These are phyloP conservation scores for Balamuthia mandrillaris DNA, from an alignment of 208 protist genomes.

Conservation along the genomic window DNA sequence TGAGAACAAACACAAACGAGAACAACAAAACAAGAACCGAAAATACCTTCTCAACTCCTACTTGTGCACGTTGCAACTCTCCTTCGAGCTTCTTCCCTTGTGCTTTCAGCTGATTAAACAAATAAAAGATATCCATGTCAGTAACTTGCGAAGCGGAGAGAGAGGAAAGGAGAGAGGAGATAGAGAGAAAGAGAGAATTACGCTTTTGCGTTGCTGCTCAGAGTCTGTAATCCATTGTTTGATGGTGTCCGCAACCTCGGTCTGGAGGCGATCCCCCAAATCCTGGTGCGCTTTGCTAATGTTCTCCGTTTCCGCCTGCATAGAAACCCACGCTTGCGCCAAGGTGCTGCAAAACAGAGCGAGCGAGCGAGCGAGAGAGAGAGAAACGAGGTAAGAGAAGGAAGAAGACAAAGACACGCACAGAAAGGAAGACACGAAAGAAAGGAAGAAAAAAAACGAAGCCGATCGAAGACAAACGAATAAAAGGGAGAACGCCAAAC, in stretches of 20 bases:
- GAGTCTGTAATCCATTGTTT: neutral
- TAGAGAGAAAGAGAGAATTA: neutral
- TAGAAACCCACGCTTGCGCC: neutral
- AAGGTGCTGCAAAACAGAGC: neutral
- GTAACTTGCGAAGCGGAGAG: neutral
- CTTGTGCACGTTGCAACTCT: neutral
- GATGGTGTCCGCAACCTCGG: neutral
- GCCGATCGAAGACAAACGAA: no score
- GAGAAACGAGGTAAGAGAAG: neutral
- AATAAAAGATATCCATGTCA: neutral
- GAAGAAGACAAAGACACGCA: neutral
- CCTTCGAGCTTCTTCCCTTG: neutral
- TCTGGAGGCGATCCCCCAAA: neutral
- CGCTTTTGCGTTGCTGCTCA: neutral
- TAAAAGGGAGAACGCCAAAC: neutral
- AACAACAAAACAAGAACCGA: no score
- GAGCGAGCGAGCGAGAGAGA: neutral
- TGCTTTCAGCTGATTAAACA: neutral
- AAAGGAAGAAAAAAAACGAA: no score
- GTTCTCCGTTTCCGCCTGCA: neutral
- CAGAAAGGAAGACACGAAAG: neutral
- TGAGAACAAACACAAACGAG: no score
- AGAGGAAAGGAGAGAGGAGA: neutral
- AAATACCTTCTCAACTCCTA: neutral
- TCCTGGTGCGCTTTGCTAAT: neutral